phyloP scores from a whole-genome alignment of 345 rosid genomes.

The Aquilaria yunnanensis region DNA sequence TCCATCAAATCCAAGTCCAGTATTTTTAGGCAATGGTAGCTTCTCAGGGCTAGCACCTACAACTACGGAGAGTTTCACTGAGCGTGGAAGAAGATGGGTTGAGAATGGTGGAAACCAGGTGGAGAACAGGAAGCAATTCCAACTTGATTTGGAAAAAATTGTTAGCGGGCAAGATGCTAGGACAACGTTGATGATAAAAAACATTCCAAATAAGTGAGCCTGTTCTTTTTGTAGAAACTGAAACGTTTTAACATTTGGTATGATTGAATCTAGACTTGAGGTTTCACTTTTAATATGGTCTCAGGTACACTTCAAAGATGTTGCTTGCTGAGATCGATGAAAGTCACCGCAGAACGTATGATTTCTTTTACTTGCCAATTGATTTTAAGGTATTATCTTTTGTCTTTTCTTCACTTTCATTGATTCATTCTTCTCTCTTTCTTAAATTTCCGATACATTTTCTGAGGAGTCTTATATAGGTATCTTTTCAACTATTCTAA shows the following conservation, averaged over 20 bases:
- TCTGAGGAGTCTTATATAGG: too few species aligned
- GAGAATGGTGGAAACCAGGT: constrained; percentile 54
- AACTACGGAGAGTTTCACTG: constrained; percentile 53
- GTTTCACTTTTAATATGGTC: constrained; percentile 7
- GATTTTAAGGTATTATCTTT: constrained; percentile 60
- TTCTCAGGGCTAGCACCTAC: constrained; percentile 41
- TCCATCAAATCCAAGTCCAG: constrained; percentile 56
- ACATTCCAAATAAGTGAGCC: constrained; percentile 59
- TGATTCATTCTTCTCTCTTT: constrained; percentile 24
- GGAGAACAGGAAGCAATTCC: constrained; percentile 71
- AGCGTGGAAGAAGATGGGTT: constrained; percentile 53
- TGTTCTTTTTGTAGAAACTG: neutral
- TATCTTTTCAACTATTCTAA: neutral
- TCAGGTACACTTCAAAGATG: constrained; percentile 74
- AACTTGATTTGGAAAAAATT: constrained; percentile 82
- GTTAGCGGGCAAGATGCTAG: constrained; percentile 52
- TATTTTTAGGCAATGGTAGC: constrained; percentile 52
- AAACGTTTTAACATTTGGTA: neutral
- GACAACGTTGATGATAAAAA: constrained; percentile 59
- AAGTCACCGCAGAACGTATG: constrained; percentile 53
- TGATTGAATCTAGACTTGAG: neutral
- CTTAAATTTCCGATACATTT: constrained; percentile 29
- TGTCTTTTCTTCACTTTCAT: constrained; percentile 19
- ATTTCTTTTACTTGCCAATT: constrained; percentile 71
- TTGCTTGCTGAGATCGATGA: constrained; percentile 72